phyloP scores from a whole-genome alignment of 108 stramenopile species.

The Cyclostephanos tholiformis region DNA sequence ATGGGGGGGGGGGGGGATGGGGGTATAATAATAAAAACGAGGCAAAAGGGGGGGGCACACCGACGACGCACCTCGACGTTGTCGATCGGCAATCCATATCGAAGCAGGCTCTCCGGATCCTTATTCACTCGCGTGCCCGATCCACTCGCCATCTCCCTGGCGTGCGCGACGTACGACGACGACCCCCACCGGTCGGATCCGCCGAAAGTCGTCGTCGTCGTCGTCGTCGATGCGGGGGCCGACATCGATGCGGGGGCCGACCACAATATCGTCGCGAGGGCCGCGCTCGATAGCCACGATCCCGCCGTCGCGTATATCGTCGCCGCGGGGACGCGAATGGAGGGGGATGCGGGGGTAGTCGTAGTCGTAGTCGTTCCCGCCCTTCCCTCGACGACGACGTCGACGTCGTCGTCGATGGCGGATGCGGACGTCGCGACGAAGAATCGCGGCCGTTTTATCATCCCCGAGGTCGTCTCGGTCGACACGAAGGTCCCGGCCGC shows the following conservation, averaged over 20 bases:
- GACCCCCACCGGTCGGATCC: neutral
- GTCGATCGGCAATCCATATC: constrained; percentile 89
- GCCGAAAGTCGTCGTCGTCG: constrained; percentile 6
- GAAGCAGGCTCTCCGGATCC: constrained; percentile 87
- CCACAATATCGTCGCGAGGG: constrained; percentile 45
- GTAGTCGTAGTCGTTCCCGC: too few relatives aligned
- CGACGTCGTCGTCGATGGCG: too few relatives aligned
- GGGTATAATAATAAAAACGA: neutral
- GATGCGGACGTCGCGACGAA: too few relatives aligned
- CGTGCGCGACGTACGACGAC: constrained; percentile 53
- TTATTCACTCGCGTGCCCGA: constrained; percentile 91
- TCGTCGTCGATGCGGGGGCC: constrained; percentile 39
- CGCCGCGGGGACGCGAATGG: too few relatives aligned
- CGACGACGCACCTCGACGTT: constrained; percentile 77
- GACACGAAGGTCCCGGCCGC: too few relatives aligned
- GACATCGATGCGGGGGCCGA: constrained; percentile 55
- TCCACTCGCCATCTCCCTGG: constrained; percentile 89
- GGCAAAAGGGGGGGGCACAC: neutral
- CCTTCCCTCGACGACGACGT: too few relatives aligned
- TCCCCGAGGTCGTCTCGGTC: too few relatives aligned
- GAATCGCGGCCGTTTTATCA: too few relatives aligned
- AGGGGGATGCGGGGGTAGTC: neutral
- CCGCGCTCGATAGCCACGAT: constrained; percentile 23
- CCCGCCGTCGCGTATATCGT: neutral
- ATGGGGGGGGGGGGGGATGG: constrained; percentile 2